Percentiles rank a stretch among this genome's conserved stretches.
phyloP scores from a whole-genome alignment of 768 basidiomycete genomes.

The Dentipellis sp. region DNA sequence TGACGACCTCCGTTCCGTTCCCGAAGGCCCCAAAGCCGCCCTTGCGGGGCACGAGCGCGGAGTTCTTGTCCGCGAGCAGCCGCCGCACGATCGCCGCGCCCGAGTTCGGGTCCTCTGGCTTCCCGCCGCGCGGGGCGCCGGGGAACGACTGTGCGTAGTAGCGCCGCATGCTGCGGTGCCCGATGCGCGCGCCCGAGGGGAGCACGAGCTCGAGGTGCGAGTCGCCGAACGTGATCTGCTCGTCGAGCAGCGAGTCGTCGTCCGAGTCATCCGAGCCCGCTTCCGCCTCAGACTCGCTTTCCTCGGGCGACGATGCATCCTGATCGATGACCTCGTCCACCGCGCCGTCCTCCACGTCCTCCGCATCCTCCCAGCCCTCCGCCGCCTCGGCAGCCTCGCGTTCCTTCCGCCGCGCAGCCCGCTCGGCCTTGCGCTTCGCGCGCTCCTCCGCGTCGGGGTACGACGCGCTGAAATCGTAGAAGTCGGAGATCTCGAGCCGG shows the following conservation, averaged over 20 bases:
- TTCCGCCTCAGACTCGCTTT: conserved; percentile 21
- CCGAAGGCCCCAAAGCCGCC: conserved; percentile 89
- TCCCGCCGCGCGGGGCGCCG: conserved; percentile 28
- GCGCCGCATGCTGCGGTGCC: conserved; percentile 78
- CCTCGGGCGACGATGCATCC: conserved; percentile 20
- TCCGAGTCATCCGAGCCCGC: conserved; percentile 33
- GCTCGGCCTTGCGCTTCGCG: conserved; percentile 11
- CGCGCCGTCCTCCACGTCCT: conserved; percentile 21
- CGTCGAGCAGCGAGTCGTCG: conserved; percentile 35
- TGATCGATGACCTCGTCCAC: conserved; percentile 25
- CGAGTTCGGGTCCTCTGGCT: conserved; percentile 55
- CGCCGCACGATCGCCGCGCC: conserved; percentile 70
- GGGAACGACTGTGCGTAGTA: conserved; percentile 83
- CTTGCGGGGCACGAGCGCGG: conserved; percentile 72
- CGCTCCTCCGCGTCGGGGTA: conserved; percentile 49
- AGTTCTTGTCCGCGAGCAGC: conserved; percentile 73
- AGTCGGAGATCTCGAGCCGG: conserved; percentile 83
- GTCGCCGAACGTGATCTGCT: conserved; percentile 67
- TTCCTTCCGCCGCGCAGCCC: conserved; percentile 5
- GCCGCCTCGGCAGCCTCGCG: conserved; percentile 12
- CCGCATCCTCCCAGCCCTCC: conserved; percentile 24
- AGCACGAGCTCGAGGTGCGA: conserved; percentile 82
- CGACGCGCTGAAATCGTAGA: conserved; percentile 81
- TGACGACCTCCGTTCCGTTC: conserved; percentile 70
- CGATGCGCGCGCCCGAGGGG: conserved; percentile 87